Evolutionary conservation across 805 yeast species (phyloP), one percentile per base, ranked within the genome.

Genomic region (Candida oleophila): DNA sequence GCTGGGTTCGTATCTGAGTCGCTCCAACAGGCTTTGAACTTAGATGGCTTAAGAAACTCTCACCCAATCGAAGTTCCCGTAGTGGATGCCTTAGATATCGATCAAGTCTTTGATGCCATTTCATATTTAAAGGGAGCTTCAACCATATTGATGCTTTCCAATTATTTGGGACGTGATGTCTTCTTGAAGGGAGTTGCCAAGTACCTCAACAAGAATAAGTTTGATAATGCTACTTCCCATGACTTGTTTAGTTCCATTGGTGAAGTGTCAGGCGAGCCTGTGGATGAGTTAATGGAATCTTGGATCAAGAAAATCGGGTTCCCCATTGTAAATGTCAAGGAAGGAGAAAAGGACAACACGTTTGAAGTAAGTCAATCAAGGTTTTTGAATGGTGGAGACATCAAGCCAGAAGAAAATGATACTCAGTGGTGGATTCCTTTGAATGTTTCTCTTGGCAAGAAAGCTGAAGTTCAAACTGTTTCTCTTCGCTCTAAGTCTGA

Each of bases 61-160:
- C 96, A 89, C 64, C 91, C 96, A 4, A 82, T 88, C 49, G 87
- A 87, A 65, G 95, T 88, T 7, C 86, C 87, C 11, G 89, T 89
- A n/a, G 68, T 77, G 54, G 81, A 83, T 58, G 92, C 92, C 3
- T 78, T 80, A 51, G 94, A 88, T 55, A 83, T 88, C 51, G 87
- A 85, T 61, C 91, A 88, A 68, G 82, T 87, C 16, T 88, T 88
- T 61, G 96, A 88, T 59, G 82, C 82, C 30, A 88, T 88, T 47
- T 87, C 94, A 3, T 88, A 88, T 64, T 68, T 82, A 52, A 88
- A 88, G 68, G 96, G 96, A 47, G 87, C 90, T 4, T 83, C 91
- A 21, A 73, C 85, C 22, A 81, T 88, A 48, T 74, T 83, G 59
- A 89, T 89, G 96, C 73, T 87, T 47, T 80, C 91, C 33, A 79